A percentile compares a stretch with the other conserved stretches of the same genome.
Evolutionary conservation across 1,284 basidiomycete species (phyloP).

Genomic region (Trametes versicolor): DNA sequence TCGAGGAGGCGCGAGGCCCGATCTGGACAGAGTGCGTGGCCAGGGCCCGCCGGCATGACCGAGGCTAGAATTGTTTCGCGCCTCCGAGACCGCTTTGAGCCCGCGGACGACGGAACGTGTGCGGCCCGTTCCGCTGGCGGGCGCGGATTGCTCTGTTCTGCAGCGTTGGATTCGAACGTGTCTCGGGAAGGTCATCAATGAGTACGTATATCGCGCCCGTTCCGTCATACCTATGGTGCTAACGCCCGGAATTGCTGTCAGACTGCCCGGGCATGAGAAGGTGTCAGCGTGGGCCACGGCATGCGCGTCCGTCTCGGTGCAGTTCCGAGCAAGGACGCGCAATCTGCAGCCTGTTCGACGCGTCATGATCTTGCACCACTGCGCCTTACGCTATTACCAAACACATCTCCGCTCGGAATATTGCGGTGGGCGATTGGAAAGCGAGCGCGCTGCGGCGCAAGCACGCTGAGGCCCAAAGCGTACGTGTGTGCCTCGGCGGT

Average conservation of each 20-base stretch:
- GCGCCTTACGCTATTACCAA: background rate
- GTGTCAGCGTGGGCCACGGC: background rate
- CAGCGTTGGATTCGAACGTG: constrained; percentile 10
- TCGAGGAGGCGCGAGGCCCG: constrained; percentile 3
- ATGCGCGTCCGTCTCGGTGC: background rate
- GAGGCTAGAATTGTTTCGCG: background rate
- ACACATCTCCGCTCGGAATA: background rate
- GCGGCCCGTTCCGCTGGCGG: constrained; percentile 5
- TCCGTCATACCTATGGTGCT: background rate
- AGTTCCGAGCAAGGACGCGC: background rate
- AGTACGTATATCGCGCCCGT: constrained; percentile 1
- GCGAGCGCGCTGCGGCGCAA: background rate
- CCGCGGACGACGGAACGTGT: background rate
- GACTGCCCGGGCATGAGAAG: constrained; percentile 4
- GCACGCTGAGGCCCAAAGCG: background rate
- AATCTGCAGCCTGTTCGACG: background rate
- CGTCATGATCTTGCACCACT: background rate
- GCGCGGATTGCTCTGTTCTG: background rate
- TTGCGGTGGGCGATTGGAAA: background rate
- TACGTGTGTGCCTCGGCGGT: background rate
- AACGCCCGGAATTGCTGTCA: constrained; percentile 15
- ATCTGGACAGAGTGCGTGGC: constrained; percentile 1
- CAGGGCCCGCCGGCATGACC: background rate
- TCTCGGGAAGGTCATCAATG: background rate
- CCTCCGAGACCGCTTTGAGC: background rate